These are phyloP conservation scores for Magnolia changhungtana DNA, from an alignment of 164 flowering plant genomes.

Conservation along the genomic window DNA sequence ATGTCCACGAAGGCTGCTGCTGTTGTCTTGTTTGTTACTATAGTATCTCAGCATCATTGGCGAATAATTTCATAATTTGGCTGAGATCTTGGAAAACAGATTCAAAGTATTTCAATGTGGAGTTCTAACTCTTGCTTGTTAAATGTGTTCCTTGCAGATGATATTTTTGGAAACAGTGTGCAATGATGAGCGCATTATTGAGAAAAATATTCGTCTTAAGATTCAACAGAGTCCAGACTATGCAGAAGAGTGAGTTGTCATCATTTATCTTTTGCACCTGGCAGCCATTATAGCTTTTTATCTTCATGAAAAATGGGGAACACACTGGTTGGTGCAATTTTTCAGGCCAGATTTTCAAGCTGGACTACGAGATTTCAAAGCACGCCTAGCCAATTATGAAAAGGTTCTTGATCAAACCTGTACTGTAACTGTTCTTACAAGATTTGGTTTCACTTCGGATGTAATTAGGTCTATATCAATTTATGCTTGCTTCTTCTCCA, in stretches of 20 bases:
- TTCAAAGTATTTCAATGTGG: background rate
- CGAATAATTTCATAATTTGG: background rate
- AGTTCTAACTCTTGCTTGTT: background rate
- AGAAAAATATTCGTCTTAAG: slow-evolving; percentile 91
- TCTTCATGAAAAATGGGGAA: background rate
- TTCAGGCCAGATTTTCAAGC: slow-evolving; percentile 92
- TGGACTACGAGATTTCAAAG: slow-evolving; percentile 78
- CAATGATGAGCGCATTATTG: slow-evolving; percentile 80
- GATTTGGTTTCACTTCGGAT: background rate
- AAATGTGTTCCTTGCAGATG: slow-evolving; percentile 43
- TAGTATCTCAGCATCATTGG: background rate
- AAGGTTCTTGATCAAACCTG: slow-evolving; percentile 28
- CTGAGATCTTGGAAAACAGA: background rate
- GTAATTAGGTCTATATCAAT: background rate
- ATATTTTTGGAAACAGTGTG: slow-evolving; percentile 94
- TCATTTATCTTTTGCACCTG: slow-evolving; percentile 5
- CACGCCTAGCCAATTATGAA: slow-evolving; percentile 79
- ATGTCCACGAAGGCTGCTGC: background rate
- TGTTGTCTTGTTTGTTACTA: background rate
- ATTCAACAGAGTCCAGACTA: slow-evolving; percentile 99
- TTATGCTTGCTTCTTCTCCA: slow-evolving; percentile 15
- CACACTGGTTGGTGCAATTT: slow-evolving; percentile 13
- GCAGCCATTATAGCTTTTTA: background rate
- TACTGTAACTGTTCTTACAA: background rate
- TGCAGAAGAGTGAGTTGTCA: slow-evolving; percentile 75